Base-by-base conservation (phyloP, 2,329 filamentous ascomycete species). In the Fusarium concolor region DNA sequence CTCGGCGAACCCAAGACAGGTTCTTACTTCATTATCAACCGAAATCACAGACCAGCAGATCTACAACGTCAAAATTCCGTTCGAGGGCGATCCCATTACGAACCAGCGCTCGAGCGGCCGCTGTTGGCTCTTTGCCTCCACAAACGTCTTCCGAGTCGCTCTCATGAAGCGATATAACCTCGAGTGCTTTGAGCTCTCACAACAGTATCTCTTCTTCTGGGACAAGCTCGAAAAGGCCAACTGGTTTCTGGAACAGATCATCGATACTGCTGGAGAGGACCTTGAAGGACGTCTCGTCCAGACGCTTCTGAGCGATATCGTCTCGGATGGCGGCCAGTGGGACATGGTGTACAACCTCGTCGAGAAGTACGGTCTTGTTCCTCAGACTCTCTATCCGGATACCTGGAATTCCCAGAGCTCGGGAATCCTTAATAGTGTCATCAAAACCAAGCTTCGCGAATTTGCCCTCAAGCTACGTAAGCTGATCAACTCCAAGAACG, bases 221-320 rank as follows among this genome's bases (percentile, higher is more conserved):
- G 94, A 97, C 78, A 97, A 97, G 81, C 87, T 97, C 20, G 94
- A 97, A 79, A 97, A 97, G 79, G 86, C 91, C 10, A 97, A 97
- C 78, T 97, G 87, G 83, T 97, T 96, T 81, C 85, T 97, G 18
- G 93, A 96, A 79, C 91, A 92, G 74, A 87, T 95, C 63, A 86
- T 97, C 56, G 89, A 92, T 66, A 96, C 93, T 0, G 85, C 87
- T 0, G 82, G 83, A 51, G 85, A 93, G 71, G 88, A 90, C 33
- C 84, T 96, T 2, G 92, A 94, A 68, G 86, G 89, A 22, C 83
- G 94, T 11, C 80, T 96, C 6, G 85, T 97, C 5, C 90, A 94
- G 76, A 86, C 85, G 6, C 80, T 97, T 5, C 82, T 95, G 28
- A 80, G 82, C 0, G 84, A 87, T 22, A 90, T 93, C 1, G 89